These are phyloP conservation scores for Nigrospora oryzae DNA, from an alignment of 2,329 filamentous ascomycete genomes.

Conservation along the genomic window DNA sequence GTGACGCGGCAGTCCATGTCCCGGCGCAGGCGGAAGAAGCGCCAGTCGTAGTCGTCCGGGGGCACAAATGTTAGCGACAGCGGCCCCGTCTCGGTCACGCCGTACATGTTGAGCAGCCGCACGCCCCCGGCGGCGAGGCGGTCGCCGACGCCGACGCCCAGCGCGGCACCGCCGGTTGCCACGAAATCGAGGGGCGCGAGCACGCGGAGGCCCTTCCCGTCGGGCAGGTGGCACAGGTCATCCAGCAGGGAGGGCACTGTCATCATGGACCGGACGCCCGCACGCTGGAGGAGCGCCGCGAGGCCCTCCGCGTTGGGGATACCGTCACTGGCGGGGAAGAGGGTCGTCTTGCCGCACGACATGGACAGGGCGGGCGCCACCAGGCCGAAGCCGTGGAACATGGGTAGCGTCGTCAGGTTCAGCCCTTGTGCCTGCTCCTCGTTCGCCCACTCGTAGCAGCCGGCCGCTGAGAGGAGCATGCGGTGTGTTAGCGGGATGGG, in stretches of 20 bases:
- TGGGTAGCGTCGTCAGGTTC: not conserved
- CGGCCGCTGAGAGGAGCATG: constrained; percentile 3
- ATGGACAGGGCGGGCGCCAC: not conserved
- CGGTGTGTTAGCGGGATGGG: constrained; percentile 44
- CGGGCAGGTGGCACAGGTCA: not conserved
- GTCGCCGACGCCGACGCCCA: not conserved
- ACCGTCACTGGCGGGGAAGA: not conserved
- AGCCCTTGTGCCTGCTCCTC: not conserved
- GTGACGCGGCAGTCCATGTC: not conserved
- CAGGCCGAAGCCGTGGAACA: not conserved
- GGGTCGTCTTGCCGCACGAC: not conserved
- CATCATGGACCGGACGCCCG: not conserved
- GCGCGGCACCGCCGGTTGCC: not conserved
- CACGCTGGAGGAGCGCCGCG: not conserved
- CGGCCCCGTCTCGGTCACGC: not conserved
- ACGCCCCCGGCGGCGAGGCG: not conserved
- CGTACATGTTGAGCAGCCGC: not conserved
- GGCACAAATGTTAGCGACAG: not conserved
- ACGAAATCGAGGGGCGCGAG: not conserved
- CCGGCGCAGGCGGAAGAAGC: not conserved
- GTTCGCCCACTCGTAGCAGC: not conserved
- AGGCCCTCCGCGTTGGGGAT: not conserved
- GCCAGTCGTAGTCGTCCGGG: not conserved
- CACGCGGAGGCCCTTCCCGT: not conserved
- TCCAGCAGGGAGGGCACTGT: not conserved